phyloP scores from a whole-genome alignment of 106 monocot species.

The Allium fistulosum region DNA sequence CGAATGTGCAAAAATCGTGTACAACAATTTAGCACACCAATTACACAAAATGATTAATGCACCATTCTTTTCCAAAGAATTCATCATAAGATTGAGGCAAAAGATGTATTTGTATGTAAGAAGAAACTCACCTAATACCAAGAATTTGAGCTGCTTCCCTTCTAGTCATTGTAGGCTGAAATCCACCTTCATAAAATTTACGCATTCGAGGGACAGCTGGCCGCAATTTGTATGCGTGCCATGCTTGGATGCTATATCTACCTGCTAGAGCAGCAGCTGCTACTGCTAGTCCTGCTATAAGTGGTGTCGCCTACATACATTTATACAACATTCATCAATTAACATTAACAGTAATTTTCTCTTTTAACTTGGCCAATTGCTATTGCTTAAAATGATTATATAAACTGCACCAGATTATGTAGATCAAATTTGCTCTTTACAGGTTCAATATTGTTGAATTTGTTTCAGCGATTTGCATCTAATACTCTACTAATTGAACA shows the following conservation, averaged over 20 bases:
- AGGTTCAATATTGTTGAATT: too few relatives aligned
- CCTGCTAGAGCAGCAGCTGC: constrained; percentile 85
- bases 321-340: neutral
- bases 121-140: constrained; percentile 52
- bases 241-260: constrained; percentile 80
- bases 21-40: too few relatives aligned
- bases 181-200: constrained; percentile 92
- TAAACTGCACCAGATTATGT: too few relatives aligned
- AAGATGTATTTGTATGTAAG: too few relatives aligned
- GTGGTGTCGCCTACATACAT: constrained; percentile 53
- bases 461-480: too few relatives aligned
- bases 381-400: too few relatives aligned
- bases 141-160: constrained; percentile 91
- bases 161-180: constrained; percentile 75
- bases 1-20: too few relatives aligned
- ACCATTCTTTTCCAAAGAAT: too few relatives aligned
- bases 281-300: constrained; percentile 81
- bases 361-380: neutral
- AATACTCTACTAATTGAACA: too few relatives aligned
- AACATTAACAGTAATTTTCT: neutral
- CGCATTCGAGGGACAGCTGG: constrained; percentile 78
- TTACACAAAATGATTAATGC: too few relatives aligned
- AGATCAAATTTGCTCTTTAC: too few relatives aligned
- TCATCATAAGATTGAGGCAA: too few relatives aligned
- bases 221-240: constrained; percentile 74